phyloP scores from a whole-genome alignment of 805 yeast genomes.

The Lachancea thermotolerans region DNA sequence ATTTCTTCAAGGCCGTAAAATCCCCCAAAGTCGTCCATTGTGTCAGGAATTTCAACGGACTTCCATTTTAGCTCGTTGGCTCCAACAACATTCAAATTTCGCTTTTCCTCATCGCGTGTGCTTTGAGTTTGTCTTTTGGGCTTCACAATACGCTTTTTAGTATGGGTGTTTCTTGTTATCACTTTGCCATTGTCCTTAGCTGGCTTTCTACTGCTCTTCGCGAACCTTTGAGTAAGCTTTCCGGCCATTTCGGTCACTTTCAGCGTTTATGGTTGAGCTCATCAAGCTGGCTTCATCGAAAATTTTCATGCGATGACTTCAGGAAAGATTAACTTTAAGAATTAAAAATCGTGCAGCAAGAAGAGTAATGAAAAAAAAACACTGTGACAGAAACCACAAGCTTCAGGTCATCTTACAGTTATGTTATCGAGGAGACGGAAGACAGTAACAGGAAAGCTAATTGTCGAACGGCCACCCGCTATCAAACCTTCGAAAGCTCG shows the following conservation, averaged over 20 bases:
- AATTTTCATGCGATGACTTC: conserved; percentile 4
- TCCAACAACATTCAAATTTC: conserved; percentile 31
- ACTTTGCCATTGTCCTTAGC: background rate
- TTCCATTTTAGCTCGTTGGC: conserved; percentile 66
- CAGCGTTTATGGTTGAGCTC: background rate
- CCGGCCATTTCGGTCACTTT: background rate
- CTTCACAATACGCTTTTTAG: conserved; percentile 2
- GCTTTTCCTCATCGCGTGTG: background rate
- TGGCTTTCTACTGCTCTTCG: background rate
- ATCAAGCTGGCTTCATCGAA: background rate
- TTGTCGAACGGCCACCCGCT: conserved; percentile 35
- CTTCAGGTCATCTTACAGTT: background rate
- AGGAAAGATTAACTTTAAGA: background rate
- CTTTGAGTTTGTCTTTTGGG: background rate
- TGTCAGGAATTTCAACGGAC: conserved; percentile 72
- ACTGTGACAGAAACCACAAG: background rate
- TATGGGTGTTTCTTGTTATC: background rate
- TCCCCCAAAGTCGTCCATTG: conserved; percentile 81
- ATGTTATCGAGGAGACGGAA: conserved; percentile 21
- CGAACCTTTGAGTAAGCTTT: background rate
- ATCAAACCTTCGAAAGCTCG: conserved; percentile 69
- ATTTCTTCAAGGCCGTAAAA: conserved; percentile 90
- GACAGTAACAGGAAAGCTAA: conserved; percentile 31
- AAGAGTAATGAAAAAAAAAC: background rate
- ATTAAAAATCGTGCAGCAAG: background rate